Evolutionary conservation across 192 early-diverging fungal species (phyloP), one percentile per base, ranked within the genome.

Genomic region (Mortierella antarctica): DNA sequence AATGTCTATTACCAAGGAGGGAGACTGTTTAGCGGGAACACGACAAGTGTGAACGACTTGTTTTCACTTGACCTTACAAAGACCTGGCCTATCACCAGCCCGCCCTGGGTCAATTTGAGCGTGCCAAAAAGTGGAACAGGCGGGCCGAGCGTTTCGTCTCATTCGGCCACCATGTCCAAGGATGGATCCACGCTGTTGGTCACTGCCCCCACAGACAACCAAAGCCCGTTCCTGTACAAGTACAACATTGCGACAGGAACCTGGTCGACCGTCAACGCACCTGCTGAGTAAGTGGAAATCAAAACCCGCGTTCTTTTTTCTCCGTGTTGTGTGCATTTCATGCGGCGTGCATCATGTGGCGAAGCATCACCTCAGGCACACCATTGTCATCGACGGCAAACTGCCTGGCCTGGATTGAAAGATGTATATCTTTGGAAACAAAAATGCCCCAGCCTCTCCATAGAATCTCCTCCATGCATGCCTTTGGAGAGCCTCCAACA

Each of bases 1-100:
- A 47, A 44, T 20, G 59, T 76, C 55, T 76, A 48, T 13, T 70
- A 59, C 47, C 66, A 76, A 40, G 74, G 74, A 21, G 74, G 74
- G 31, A 58, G 39, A 31, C 17, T 76, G 39, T 69, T 69, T 51
- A 13, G 51, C 7, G 61, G 31, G 31, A 18, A n/a, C 14, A 17
- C 41, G 1, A 1, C 8, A 0, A 63, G 57, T n/a, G 50, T 67
- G 8, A 21, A 31, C n/a, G 62, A 76, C 3, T n/a, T 76, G 0
- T 76, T 11, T 11, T 61, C 65, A 0, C 41, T 76, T 7, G 74
- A 76, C 45, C 1, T 69, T 23, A 76, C 74, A 21, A 76, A 65
- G 49, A 41, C 59, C 6, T 76, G 74, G 74, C 53, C 58, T 4
- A 58, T 64, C 15, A 39, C 54, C 6, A 40, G 13, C 4, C 55